Base-by-base conservation (phyloP, 2,329 filamentous ascomycete species). In the Hypoxylon sp. region DNA sequence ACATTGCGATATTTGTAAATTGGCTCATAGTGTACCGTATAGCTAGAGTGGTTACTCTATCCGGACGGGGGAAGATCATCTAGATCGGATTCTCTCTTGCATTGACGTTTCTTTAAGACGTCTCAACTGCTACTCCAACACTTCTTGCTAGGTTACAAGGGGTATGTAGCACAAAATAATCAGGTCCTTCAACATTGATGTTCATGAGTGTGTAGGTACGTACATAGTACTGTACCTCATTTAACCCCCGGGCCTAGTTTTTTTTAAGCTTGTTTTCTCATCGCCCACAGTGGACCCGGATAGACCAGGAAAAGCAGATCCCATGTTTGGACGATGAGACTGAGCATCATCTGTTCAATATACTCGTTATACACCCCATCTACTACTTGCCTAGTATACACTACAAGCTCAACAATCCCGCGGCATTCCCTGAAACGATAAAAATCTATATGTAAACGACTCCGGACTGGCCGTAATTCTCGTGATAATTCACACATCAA, bases 251-350 rank as follows among this genome's bases (percentile, higher is more conserved):
- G n/a, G n/a, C n/a, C n/a, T n/a, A n/a, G n/a, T n/a, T n/a, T n/a
- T n/a, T n/a, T n/a, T 65, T 67, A 67, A 64, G 57, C 66, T 71
- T 69, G 60, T 69, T 71, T 68, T 65, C 45, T 60, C 50, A 52
- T 55, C 52, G 28, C 17, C 53, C 53, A 50, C 46, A 51, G 67
- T 58, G 60, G 56, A 63, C 49, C 66, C 68, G 65, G 65, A 63
- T 61, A 67, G 67, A 57, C 52, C 41, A 68, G 70, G 66, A 60
- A 70, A 66, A 46, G 70, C 63, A 68, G 69, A 74, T 74, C 68
- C 57, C 57, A 59, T 69, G 65, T 71, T 63, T 67, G 52, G 60
- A 65, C n/a, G 52, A 53, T 19, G 60, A 51, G 30, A 19, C 30
- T 45, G 58, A 51, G 38, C 9, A 19, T 14, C 23, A 34, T 57